Evolutionary conservation across 352 stramenopile species (phyloP), one percentile per base, ranked within the genome.

Genomic region (Globisporangium emineosum): DNA sequence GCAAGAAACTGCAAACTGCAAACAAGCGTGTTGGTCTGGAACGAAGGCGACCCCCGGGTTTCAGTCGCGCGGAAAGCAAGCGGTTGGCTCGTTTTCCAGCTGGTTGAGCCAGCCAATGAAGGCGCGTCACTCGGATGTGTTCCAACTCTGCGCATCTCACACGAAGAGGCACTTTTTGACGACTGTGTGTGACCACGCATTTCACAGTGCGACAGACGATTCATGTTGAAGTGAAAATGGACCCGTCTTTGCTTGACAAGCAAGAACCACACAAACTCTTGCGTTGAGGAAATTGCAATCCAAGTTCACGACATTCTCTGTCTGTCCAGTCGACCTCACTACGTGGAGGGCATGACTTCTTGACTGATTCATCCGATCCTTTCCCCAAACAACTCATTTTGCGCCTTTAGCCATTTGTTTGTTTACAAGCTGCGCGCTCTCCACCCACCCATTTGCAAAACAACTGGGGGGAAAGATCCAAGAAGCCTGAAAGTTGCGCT

Each of bases 291-390:
- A n/a, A n/a, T n/a, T n/a, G n/a, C n/a, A n/a, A n/a, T n/a, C n/a
- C n/a, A n/a, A n/a, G n/a, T n/a, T n/a, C n/a, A n/a, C n/a, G n/a
- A n/a, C n/a, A 9, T n/a, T 21, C n/a, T 50, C n/a, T 10, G 19
- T 23, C 21, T 51, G 43, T 47, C 40, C 40, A 47, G 17, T 47
- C 17, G 17, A 47, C 17, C 40, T 47, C 2, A 6, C 29, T 2
- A 32, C 29, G 43, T 6, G n/a, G n/a, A 51, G 43, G 51, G 51
- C 51, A 57, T 57, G 51, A 57, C 51, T 29, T n/a, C 27, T 21
- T 49, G 54, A 50, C 17, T 3, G 54, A 60, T 60, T 17, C 5
- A 5, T 10, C 7, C 37, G 8, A 57, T 3, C 51, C 30, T 42
- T 30, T 32, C 27, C 29, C 25, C 25, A n/a, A 19, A 2, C 7